Percentiles rank a stretch among this genome's conserved stretches.
Conservation (phyloP, 441 rosid species). For the Euphorbia corollata region DNA sequence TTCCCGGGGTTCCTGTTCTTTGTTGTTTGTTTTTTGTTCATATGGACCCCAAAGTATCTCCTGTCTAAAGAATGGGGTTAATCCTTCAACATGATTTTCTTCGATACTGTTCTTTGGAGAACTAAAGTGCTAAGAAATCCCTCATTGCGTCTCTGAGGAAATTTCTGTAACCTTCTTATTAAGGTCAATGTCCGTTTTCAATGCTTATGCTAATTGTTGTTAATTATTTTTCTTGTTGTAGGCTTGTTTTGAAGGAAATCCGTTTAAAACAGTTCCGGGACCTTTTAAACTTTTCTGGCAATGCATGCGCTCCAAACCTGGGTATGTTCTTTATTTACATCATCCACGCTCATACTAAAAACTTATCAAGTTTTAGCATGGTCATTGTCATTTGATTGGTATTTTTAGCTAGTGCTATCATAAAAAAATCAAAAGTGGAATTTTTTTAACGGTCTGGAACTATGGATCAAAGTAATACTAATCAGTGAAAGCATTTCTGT, state of each 20-base stretch:
- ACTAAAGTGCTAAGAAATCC: not conserved
- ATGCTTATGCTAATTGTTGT: not conserved
- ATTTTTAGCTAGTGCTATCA: not conserved
- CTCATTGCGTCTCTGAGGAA: not conserved
- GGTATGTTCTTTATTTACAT: slow-evolving; percentile 37
- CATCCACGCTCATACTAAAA: not conserved
- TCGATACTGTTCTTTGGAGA: not conserved
- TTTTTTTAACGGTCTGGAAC: not conserved
- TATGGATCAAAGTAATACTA: not conserved
- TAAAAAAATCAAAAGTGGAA: not conserved
- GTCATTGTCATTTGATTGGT: not conserved
- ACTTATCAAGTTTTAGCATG: not conserved
- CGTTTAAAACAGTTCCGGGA: slow-evolving; percentile 94
- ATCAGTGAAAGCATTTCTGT: not conserved
- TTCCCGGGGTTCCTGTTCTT: no score
- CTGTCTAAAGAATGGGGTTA: not conserved
- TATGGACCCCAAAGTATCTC: not conserved
- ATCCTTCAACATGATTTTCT: not conserved
- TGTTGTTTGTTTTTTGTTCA: not conserved
- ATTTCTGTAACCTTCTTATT: no score
- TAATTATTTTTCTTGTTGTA: slow-evolving; percentile 24
- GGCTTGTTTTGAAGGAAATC: slow-evolving; percentile 96
- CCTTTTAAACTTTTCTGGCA: slow-evolving; percentile 82
- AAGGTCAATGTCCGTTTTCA: not conserved
- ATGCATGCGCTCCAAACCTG: slow-evolving; percentile 98